Base-by-base conservation (phyloP, 257 asterid genomes). In the Knoxia roxburghii region DNA sequence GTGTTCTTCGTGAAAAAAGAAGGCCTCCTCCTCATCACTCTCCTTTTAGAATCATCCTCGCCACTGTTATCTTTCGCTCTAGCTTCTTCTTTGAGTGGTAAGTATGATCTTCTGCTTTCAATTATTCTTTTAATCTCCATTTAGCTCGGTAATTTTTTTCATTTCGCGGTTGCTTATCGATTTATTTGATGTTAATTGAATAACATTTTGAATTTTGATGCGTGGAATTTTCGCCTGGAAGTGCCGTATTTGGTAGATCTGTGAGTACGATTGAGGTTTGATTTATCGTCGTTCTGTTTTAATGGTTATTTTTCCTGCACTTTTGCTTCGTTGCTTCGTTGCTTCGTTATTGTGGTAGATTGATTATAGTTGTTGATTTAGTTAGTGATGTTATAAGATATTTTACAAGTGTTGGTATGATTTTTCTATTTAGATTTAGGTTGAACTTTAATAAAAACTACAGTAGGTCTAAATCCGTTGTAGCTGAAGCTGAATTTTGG, bases 1-100 rank as follows among this genome's bases (percentile, higher is more conserved):
- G 59, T 67, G 73, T 45, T 66, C 69, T 61, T n/a, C 73, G 50
- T 61, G 73, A 54, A 32, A 53, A 76, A 53, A n/a, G 64, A 8
- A 49, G 54, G 41, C 45, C 29, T 30, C 11, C 2, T 32, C n/a
- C 12, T 15, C 20, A 18, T 13, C 18, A 37, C 29, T 17, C 32
- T n/a, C 60, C 71, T 15, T 62, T 76, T 56, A 39, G 61, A 46
- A 37, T 29, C 61, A 21, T 18, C 41, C 23, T 58, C 30, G 12
- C 51, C 20, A 62, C 11, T 32, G 29, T 0, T 26, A 33, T 49
- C 35, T 54, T 30, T 20, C 35, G 45, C 27, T 2, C 39, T 27
- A 50, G 27, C 20, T 49, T 41, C 55, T 30, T 37, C 41, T 59
- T 29, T 30, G 1, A 14, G 24, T 27, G 53, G 72, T 35, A 49